Evolutionary conservation across 2,329 filamentous ascomycete genomes (phyloP).

Genomic region (Thelonectria olida): DNA sequence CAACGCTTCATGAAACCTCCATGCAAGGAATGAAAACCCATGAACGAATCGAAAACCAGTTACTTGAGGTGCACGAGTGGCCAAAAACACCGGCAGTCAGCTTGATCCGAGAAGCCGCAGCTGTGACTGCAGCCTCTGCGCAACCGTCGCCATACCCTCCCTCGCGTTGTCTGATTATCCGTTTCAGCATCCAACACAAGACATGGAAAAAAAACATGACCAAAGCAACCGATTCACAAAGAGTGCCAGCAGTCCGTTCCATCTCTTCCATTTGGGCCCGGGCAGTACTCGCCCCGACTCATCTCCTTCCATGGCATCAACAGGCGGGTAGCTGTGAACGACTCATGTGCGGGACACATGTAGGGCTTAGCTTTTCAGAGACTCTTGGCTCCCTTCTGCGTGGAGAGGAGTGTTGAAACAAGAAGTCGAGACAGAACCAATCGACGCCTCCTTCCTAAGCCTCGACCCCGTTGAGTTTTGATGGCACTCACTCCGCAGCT

Average conservation of each 20-base stretch:
- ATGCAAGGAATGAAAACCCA: neutral
- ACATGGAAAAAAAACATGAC: neutral
- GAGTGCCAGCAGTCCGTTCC: neutral
- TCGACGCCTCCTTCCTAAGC: neutral
- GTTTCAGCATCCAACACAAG: slow-evolving; percentile 11
- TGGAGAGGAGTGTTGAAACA: slow-evolving; percentile 14
- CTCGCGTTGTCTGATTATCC: slow-evolving; percentile 16
- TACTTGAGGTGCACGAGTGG: neutral
- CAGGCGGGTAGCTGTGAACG: neutral
- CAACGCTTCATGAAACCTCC: neutral
- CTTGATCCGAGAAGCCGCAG: slow-evolving; percentile 18
- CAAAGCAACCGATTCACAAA: neutral
- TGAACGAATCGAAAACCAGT: neutral
- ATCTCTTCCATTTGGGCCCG: neutral
- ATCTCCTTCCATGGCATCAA: neutral
- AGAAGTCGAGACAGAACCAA: neutral
- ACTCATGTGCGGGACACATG: neutral
- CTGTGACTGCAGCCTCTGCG: slow-evolving; percentile 19
- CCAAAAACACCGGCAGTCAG: slow-evolving; percentile 5
- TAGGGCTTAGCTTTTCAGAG: neutral
- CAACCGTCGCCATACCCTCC: slow-evolving; percentile 16
- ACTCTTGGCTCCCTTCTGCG: neutral
- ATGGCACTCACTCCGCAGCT: neutral
- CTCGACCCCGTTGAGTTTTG: neutral
- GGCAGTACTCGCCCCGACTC: neutral